Evolutionary conservation across 441 rosid species (phyloP).

Genomic region (Corymbia calophylla): DNA sequence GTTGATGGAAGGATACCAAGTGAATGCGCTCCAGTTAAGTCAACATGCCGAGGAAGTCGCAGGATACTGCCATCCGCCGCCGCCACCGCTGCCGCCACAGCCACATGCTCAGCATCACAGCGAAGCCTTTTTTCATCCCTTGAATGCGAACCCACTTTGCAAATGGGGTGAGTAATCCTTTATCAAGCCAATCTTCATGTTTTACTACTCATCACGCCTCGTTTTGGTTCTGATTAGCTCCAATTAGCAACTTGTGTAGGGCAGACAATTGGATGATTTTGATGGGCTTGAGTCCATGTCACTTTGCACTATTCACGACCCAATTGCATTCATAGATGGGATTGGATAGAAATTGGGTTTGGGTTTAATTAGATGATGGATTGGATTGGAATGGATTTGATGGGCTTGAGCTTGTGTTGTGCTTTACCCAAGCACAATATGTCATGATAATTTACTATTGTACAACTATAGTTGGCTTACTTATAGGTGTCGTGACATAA

Average conservation of each 20-base stretch:
- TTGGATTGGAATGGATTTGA: not conserved
- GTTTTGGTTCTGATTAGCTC: not conserved
- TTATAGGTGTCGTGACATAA: not conserved
- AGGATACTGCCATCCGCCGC: constrained; percentile 35
- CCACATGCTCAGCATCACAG: constrained; percentile 32
- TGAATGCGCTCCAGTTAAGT: constrained; percentile 56
- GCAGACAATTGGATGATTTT: not conserved
- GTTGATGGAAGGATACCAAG: constrained; percentile 90
- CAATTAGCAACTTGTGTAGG: not conserved
- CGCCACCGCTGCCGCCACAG: not conserved
- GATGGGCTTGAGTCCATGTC: not conserved
- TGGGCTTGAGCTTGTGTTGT: not conserved
- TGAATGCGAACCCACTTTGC: constrained; percentile 90
- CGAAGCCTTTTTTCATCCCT: constrained; percentile 68
- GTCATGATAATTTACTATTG: not conserved
- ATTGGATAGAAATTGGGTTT: not conserved
- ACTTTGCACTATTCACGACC: not conserved
- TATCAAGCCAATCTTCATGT: not conserved
- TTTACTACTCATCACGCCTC: not conserved
- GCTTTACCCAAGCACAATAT: not conserved
- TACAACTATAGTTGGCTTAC: not conserved
- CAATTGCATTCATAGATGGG: not conserved
- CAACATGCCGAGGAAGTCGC: constrained; percentile 49
- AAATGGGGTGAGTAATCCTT: constrained; percentile 54
- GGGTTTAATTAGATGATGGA: not conserved